These are phyloP conservation scores for Clarireedia monteithiana DNA, from an alignment of 2,329 filamentous ascomycete species.

Conservation along the genomic window DNA sequence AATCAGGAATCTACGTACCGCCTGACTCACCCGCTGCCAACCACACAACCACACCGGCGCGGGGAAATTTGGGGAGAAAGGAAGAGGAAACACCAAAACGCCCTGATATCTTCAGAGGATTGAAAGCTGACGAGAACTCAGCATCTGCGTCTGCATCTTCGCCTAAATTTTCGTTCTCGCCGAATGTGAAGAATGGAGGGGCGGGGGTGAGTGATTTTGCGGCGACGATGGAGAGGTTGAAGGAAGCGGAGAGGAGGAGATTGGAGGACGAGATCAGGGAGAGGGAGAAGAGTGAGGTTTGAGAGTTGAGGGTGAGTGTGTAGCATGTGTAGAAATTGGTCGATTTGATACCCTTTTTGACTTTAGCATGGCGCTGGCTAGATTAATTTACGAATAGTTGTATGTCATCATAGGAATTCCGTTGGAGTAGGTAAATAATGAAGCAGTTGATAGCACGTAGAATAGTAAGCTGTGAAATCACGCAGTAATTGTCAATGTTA, in stretches of 20 bases:
- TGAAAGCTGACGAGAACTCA: constrained; percentile 35
- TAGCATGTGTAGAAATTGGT: neutral
- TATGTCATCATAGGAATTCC: constrained; percentile 4
- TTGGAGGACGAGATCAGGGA: constrained; percentile 44
- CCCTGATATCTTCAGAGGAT: constrained; percentile 29
- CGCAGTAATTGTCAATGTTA: neutral
- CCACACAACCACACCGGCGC: neutral
- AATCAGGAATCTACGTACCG: constrained; percentile 27
- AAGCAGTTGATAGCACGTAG: neutral
- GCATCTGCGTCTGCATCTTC: constrained; percentile 21
- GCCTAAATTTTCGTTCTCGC: constrained; percentile 29
- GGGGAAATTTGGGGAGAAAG: constrained; percentile 9
- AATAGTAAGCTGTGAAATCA: neutral
- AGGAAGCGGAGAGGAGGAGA: constrained; percentile 45
- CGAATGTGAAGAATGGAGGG: constrained; percentile 20
- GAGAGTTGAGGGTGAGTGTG: neutral
- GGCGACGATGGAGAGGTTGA: constrained; percentile 46
- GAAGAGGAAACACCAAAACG: constrained; percentile 27
- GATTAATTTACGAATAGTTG: constrained; percentile 9
- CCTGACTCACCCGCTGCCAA: constrained; percentile 19
- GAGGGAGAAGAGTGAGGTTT: constrained; percentile 31
- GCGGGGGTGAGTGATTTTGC: constrained; percentile 28
- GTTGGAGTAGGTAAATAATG: neutral
- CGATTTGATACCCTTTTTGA: constrained; percentile 7
- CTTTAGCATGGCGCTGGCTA: constrained; percentile 25